Base-by-base conservation (phyloP, 2,329 filamentous ascomycete genomes). In the Bipolaris zeicola region DNA sequence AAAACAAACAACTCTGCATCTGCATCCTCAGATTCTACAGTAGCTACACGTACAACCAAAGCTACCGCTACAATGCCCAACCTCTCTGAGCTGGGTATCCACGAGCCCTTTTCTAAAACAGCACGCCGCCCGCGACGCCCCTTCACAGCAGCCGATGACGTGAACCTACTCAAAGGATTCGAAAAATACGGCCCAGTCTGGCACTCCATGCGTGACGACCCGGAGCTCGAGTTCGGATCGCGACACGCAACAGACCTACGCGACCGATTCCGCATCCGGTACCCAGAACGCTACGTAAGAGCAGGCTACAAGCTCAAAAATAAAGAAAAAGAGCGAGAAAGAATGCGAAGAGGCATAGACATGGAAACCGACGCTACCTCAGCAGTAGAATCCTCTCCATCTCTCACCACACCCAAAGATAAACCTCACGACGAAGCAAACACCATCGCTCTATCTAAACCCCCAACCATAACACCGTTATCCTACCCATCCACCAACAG, bases 191-290 rank as follows among this genome's bases (percentile, higher is more conserved):
- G 85, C 3, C 82, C 85, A 47, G 78, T 82, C 39, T 89, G 86
- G 86, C 84, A 83, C 10, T 70, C 78, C 6, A 88, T 89, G 50
- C 79, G 81, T 57, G 79, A 84, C 54, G 85, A 88, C 57, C 73
- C 75, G 13, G 76, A 80, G 5, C 71, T 87, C 3, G 78, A 80
- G 11, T 78, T 88, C 42, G 67, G 71, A 8, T 77, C 81, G 61
- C 79, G 85, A 39, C 80, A 81, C 42, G 64, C 74, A 1, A 86
- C 84, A 1, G 86, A 88, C 64, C 67, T 89, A 13, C 79, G 86
- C 31, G 86, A 88, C 68, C 82, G 85, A 3, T 86, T 88, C 61
- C 79, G 86, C 14, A 86, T 83, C 6, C 80, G 81, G 31, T 88
- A 82, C 62, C 84, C 85, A 0, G 79, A 85, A 28, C 77, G 81